Conservation (phyloP, 2,329 filamentous ascomycete species). For the Malbranchea cinnamomea region DNA sequence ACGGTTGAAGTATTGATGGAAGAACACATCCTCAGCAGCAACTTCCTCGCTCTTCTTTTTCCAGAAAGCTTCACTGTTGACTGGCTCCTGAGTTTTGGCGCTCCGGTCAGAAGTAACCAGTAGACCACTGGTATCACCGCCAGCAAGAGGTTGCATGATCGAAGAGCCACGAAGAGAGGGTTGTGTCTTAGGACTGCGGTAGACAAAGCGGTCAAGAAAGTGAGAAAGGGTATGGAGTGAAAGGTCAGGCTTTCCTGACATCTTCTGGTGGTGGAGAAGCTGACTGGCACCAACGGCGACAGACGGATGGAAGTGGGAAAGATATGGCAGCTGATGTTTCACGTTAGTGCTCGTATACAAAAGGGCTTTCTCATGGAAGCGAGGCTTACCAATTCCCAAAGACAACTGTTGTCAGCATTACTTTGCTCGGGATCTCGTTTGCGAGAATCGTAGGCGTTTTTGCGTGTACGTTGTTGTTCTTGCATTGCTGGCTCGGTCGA, state of each 20-base stretch:
- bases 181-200: slow-evolving; percentile 69
- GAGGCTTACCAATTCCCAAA: slow-evolving; percentile 69
- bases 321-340: slow-evolving; percentile 41
- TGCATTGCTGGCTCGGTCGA: slow-evolving; percentile 11
- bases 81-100: slow-evolving; percentile 44
- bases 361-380: slow-evolving; percentile 1
- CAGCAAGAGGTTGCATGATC: slow-evolving; percentile 88
- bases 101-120: slow-evolving; percentile 45
- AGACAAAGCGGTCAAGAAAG: slow-evolving; percentile 97
- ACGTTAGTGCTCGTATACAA: slow-evolving; percentile 12
- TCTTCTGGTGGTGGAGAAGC: slow-evolving; percentile 52
- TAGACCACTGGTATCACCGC: slow-evolving; percentile 44
- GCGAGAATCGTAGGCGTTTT: slow-evolving; percentile 57
- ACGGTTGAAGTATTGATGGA: slow-evolving; percentile 88
- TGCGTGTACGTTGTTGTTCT: slow-evolving; percentile 15
- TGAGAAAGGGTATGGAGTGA: slow-evolving; percentile 81
- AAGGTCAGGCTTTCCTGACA: slow-evolving; percentile 78
- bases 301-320: slow-evolving; percentile 82
- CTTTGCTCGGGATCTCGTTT: slow-evolving; percentile 87
- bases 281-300: slow-evolving; percentile 69
- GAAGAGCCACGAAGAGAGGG: slow-evolving; percentile 58
- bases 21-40: slow-evolving; percentile 86
- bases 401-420: slow-evolving; percentile 80
- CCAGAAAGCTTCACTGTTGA: slow-evolving; percentile 89
- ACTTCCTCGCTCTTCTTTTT: slow-evolving; percentile 78